A percentile compares a stretch with the other conserved stretches of the same genome.
These are phyloP conservation scores for Teratosphaeria destructans DNA, from an alignment of 2,329 filamentous ascomycete species.

Conservation along the genomic window DNA sequence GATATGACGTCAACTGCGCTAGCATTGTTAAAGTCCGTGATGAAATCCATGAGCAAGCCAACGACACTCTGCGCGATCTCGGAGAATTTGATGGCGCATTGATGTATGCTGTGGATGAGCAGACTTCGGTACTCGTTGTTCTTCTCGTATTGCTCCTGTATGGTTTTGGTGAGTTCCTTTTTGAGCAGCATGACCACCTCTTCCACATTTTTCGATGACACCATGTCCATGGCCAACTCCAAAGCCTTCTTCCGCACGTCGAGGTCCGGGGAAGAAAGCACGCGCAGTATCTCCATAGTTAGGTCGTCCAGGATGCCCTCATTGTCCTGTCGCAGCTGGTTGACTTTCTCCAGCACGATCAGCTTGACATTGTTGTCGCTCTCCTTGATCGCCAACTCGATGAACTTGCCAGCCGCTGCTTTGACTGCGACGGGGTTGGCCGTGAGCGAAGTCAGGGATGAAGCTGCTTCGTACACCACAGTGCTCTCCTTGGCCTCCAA, in stretches of 20 bases:
- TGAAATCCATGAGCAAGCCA: constrained; percentile 96
- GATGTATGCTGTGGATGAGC: constrained; percentile 93
- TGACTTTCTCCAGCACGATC: constrained; percentile 89
- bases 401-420: constrained; percentile 89
- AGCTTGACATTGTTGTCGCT: constrained; percentile 99
- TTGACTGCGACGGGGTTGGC: constrained; percentile 97
- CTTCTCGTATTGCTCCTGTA: constrained; percentile 98
- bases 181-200: constrained; percentile 93
- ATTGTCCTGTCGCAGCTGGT: constrained; percentile 76
- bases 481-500: constrained; percentile 88
- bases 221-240: constrained; percentile 87
- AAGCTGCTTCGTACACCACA: constrained; percentile 94
- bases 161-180: constrained; percentile 94
- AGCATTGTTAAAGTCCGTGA: constrained; percentile 93
- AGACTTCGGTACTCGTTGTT: constrained; percentile 90
- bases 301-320: constrained; percentile 87
- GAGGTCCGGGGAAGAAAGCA: constrained; percentile 88
- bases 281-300: constrained; percentile 92
- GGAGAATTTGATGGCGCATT: constrained; percentile 97
- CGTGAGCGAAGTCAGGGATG: constrained; percentile 84
- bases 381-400: constrained; percentile 94
- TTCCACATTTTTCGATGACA: constrained; percentile 96
- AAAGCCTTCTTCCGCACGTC: constrained; percentile 91
- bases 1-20: constrained; percentile 96
- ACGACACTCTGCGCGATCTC: constrained; percentile 96